Evolutionary conservation across 1,284 basidiomycete species (phyloP).

Genomic region (Pyrrhoderma noxium): DNA sequence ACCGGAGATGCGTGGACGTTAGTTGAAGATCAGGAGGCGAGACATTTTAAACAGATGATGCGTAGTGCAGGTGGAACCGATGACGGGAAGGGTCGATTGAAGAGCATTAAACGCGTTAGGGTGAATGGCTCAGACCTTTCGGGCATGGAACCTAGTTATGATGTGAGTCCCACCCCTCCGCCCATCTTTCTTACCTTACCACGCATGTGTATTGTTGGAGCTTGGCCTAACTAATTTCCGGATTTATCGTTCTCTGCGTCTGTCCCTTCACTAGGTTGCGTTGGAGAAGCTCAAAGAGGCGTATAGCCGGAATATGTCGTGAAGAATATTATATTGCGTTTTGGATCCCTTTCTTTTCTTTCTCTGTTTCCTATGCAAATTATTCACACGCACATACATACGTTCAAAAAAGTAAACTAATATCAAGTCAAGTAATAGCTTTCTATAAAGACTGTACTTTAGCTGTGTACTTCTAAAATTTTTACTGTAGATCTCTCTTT

Average conservation of each 20-base stretch:
- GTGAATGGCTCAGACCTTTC: constrained; percentile 60
- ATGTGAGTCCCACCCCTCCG: constrained; percentile 34
- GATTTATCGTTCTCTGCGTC: not conserved
- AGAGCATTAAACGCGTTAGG: constrained; percentile 65
- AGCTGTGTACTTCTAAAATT: too few species aligned
- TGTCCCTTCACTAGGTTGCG: constrained; percentile 32
- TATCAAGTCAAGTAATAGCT: too few species aligned
- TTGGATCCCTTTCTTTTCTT: not conserved
- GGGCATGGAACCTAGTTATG: constrained; percentile 54
- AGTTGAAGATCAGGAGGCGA: constrained; percentile 91
- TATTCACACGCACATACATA: too few species aligned
- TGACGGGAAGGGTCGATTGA: constrained; percentile 46
- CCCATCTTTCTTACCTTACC: too few species aligned
- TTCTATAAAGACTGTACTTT: too few species aligned
- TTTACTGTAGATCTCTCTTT: too few species aligned
- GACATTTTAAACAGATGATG: constrained; percentile 85
- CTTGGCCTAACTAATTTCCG: constrained; percentile 1
- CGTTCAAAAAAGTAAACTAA: too few species aligned
- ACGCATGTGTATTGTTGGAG: too few species aligned
- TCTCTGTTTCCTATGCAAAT: not conserved
- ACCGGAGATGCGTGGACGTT: constrained; percentile 88
- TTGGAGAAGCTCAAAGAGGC: constrained; percentile 31
- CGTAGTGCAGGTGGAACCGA: constrained; percentile 39
- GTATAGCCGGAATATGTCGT: constrained; percentile 24
- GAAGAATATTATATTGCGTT: not conserved